These are phyloP conservation scores for Fusarium praegraminearum DNA, from an alignment of 2,329 filamentous ascomycete genomes.

Conservation along the genomic window DNA sequence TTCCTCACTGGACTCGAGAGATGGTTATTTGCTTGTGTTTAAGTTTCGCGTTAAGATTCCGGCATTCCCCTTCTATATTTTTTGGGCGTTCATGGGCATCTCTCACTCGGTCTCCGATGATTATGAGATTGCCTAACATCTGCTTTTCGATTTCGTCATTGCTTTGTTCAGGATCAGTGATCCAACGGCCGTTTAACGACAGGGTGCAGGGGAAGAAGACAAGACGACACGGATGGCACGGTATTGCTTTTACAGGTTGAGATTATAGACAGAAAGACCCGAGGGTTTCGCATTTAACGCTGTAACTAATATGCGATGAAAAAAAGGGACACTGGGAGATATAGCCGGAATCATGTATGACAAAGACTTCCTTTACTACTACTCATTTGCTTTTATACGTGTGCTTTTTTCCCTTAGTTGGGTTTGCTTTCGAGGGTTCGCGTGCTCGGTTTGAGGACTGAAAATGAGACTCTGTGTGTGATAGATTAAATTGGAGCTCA, in stretches of 20 bases:
- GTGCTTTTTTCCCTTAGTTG: constrained; percentile 38
- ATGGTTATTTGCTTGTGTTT: constrained; percentile 27
- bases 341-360: constrained; percentile 52
- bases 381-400: constrained; percentile 33
- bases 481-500: constrained; percentile 40
- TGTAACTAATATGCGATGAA: constrained; percentile 55
- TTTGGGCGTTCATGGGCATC: constrained; percentile 41
- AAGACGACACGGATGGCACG: constrained; percentile 47
- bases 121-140: constrained; percentile 40
- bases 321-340: constrained; percentile 51
- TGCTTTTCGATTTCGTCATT: constrained; percentile 35
- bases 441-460: constrained; percentile 32
- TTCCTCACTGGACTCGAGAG: constrained; percentile 20
- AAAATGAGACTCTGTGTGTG: constrained; percentile 41
- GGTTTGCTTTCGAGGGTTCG: constrained; percentile 34
- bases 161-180: constrained; percentile 44
- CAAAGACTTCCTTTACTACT: constrained; percentile 49
- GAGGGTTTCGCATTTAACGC: constrained; percentile 48
- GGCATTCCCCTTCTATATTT: constrained; percentile 28
- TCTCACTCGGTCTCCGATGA: constrained; percentile 25
- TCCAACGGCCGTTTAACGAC: constrained; percentile 45
- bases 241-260: constrained; percentile 51
- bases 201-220: constrained; percentile 42
- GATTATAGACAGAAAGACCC: constrained; percentile 54
- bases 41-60: constrained; percentile 13